Base-by-base conservation (phyloP, 2,329 filamentous ascomycete species). In the Verticillium zaregamsianum region DNA sequence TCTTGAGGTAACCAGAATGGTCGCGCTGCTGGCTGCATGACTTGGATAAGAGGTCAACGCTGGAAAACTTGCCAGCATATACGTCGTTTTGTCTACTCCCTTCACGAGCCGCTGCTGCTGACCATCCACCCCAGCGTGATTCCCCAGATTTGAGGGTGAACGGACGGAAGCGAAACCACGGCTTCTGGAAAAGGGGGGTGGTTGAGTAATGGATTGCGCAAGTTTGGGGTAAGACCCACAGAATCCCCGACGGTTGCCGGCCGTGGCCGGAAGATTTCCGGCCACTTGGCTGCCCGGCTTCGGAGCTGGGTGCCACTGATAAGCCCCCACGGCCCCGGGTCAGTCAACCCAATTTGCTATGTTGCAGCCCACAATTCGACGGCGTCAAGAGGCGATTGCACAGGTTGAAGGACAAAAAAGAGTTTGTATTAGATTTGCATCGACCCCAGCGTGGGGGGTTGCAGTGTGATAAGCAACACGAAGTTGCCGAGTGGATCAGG, bases 241-340 rank as follows among this genome's bases (percentile, higher is more conserved):
- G 60, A 40, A 58, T 25, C 40, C 25, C 63, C 64, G 64, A 65
- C 54, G 23, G 12, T 64, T 59, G 62, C 64, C 64, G 64, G 63
- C 57, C 59, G 55, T 60, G 59, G 62, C 62, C 64, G 63, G 64
- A 64, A 65, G 58, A 55, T 54, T 64, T 65, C 63, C 63, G 63
- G 63, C 63, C 57, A 61, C 63, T 59, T 61, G 63, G 59, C 58
- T 55, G 23, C 45, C 40, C 39, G 58, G 25, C n/a, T 59, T 31
- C 39, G 54, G 25, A 55, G 17, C 25, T 28, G 25, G 54, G 14
- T 55, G 25, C 31, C n/a, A 33, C 54, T 17, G 54, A 55, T 55
- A 55, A 55, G 17, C n/a, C 33, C 39, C 52, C 35, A 57, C 45
- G 45, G 45, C 45, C n/a, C 45, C 45, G 45, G 20, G 8, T 25